These are phyloP conservation scores for Diutina catenulata DNA, from an alignment of 1,139 yeast species.

Conservation along the genomic window DNA sequence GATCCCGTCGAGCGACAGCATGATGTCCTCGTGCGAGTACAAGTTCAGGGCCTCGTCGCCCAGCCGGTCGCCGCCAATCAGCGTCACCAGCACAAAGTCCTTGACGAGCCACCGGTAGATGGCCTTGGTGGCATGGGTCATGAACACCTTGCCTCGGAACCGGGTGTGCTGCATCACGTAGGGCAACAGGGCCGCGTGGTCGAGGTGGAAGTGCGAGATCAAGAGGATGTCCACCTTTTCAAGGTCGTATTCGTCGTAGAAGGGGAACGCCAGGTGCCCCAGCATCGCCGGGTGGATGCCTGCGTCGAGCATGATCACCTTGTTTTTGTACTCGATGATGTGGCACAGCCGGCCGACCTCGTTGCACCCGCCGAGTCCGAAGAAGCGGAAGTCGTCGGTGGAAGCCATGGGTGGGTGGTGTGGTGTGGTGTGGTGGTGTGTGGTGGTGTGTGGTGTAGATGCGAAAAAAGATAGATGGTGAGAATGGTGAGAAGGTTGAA, in stretches of 20 bases:
- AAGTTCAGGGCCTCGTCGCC: slow-evolving; percentile 30
- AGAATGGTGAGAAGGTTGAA: too few relatives aligned
- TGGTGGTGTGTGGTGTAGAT: neutral
- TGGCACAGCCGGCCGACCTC: slow-evolving; percentile 98
- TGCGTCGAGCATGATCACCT: slow-evolving; percentile 95
- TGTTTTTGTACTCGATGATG: slow-evolving; percentile 81
- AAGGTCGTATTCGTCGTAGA: slow-evolving; percentile 87
- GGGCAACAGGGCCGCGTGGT: slow-evolving; percentile 95
- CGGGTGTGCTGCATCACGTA: slow-evolving; percentile 96
- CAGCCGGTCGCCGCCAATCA: slow-evolving; percentile 26
- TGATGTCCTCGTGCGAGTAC: slow-evolving; percentile 84
- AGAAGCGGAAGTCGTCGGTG: slow-evolving; percentile 51
- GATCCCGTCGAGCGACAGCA: slow-evolving; percentile 76
- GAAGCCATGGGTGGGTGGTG: slow-evolving; percentile 14
- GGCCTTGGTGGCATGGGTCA: slow-evolving; percentile 99
- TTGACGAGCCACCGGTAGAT: slow-evolving; percentile 89
- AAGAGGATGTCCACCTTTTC: slow-evolving; percentile 76
- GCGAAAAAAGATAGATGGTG: neutral
- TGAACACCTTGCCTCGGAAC: slow-evolving; percentile 88
- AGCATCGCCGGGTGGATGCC: slow-evolving; percentile 95
- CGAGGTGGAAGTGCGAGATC: slow-evolving; percentile 91
- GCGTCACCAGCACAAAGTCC: slow-evolving; percentile 88
- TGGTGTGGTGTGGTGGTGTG: neutral
- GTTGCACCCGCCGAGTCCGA: slow-evolving; percentile 98
- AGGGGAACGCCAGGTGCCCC: slow-evolving; percentile 87